Evolutionary conservation across 2,329 filamentous ascomycete genomes (phyloP), one percentile per base, ranked within the genome.

Genomic region (Tricladium varicosporioides): DNA sequence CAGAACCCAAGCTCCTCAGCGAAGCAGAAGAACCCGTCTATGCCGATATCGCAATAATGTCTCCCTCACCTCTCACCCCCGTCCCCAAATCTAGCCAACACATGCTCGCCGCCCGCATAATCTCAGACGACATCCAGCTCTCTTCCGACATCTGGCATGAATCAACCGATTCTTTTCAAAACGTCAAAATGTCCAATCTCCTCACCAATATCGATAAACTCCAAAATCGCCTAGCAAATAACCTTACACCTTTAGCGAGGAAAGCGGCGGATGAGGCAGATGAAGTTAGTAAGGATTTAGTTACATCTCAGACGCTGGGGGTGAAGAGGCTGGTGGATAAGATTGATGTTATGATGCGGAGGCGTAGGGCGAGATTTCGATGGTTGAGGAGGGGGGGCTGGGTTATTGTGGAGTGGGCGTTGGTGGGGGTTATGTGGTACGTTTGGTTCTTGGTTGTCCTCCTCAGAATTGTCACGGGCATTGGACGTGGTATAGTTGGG

Each of bases 341-440:
- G 14, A 89, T 97, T 58, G 81, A 94, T 58, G 83, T 88, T 67
- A 86, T 90, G 77, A 80, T 92, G 51, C 80, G 89, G 58, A 80
- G 88, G 58, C 80, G 91, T 52, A 79, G 85, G 13, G 73, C 85
- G 31, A 74, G 84, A 56, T 84, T 94, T 68, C 80, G 90, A 54
- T 92, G 91, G 85, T 73, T 92, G 19, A 79, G 91, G 42, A 79
- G 89, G 13, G 84, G 85, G 0, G 87, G 91, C 13, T 97, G 92
- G 82, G 84, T 92, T 54, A 74, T 87, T 16, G 83, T 97, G 14
- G 93, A 97, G 76, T 97, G 92, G 91, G 76, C 85, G 50, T 80
- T 97, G 15, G 85, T 97, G 42, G 89, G 89, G 3, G 83, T 95
- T 65, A 91, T 97, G 86, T 97, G 94, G 92, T 91, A 88, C 73